Base-by-base conservation (phyloP, 2,329 filamentous ascomycete species). In the Fusarium xyrophilum region DNA sequence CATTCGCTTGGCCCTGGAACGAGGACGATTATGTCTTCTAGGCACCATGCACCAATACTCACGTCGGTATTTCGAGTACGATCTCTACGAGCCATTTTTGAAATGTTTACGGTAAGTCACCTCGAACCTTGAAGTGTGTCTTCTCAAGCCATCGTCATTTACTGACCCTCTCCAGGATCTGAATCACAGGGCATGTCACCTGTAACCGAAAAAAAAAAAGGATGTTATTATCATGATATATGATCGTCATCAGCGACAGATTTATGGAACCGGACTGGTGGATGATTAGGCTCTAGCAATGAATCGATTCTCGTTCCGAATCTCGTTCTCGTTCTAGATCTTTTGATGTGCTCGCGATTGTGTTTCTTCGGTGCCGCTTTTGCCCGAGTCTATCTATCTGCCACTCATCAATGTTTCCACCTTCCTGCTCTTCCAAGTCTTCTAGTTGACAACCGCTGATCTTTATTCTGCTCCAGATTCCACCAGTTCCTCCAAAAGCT, bases 401-500 rank as follows among this genome's bases (percentile, higher is more conserved):
- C 0, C 46, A 50, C 46, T 38, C 47, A 14, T 32, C 23, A 43
- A 19, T 53, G 27, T 39, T 11, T 38, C 2, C 27, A 39, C 42
- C 15, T 42, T 27, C 23, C 11, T 15, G 2, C 15, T 36, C 9
- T 15, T n/a, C 46, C 30, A 27, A n/a, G 4, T 50, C 21, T 25
- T 36, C 17, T 15, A 38, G 2, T 19, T 15, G 32, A 27, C 32
- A 50, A 3, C 6, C 3, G 30, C 46, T 27, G 32, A 36, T n/a
- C 2, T 50, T 38, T 28, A 33, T 32, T 3, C 46, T 23, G 1
- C 35, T n/a, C 28, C 52, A 53, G 67, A 53, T 14, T 55, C 32
- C 15, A 42, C 55, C 32, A 76, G 42, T 35, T 82, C 54, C 35
- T 77, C 76, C 21, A 78, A 58, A 19, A 74, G 42, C 51, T 76